Evolutionary conservation across 768 basidiomycete species (phyloP), one percentile per base, ranked within the genome.

Genomic region (Grammothele lineata): DNA sequence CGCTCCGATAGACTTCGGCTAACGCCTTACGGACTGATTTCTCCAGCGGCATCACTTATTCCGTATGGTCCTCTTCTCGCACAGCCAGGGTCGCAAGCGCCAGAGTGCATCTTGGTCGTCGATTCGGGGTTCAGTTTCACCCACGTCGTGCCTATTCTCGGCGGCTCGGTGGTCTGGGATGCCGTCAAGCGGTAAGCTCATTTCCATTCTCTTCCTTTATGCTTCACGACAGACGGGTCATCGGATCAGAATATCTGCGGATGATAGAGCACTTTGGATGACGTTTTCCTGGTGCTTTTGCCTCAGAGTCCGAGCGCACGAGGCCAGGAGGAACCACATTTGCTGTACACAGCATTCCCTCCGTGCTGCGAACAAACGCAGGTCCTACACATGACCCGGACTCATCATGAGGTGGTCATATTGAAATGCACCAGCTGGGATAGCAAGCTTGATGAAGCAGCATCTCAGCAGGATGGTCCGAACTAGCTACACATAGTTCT

Each of bases 51-150:
- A 42, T 80, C 87, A 2, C 66, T 91, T 49, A 75, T 91, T 45
- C 86, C 88, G 26, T 73, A 83, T 66, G 88, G 91, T 5, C 67
- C 67, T 10, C 70, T 93, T n/a, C 92, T 89, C 60, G 64, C 72
- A 41, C 64, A 67, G 40, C 69, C 68, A 7, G 70, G 66, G 10
- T 53, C 69, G 21, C 70, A 80, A n/a, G 53, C 68, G 19, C 81
- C 93, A 23, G 86, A 92, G 57, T 96, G 93, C 60, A 69, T 77
- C 54, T 65, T 96, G 39, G 72, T 98, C 43, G 74, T 97, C 24
- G 94, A 98, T 64, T 81, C 87, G 2, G 94, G 94, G 2, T 95
- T 94, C 70, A 93, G 91, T 66, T 97, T 87, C 66, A 94, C 93
- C 3, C 93, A 96, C 62, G 79, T 93, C 41, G 75, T 96, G 3